These are phyloP conservation scores for Coemansia biformis DNA, from an alignment of 192 early-diverging fungal species.

Conservation along the genomic window DNA sequence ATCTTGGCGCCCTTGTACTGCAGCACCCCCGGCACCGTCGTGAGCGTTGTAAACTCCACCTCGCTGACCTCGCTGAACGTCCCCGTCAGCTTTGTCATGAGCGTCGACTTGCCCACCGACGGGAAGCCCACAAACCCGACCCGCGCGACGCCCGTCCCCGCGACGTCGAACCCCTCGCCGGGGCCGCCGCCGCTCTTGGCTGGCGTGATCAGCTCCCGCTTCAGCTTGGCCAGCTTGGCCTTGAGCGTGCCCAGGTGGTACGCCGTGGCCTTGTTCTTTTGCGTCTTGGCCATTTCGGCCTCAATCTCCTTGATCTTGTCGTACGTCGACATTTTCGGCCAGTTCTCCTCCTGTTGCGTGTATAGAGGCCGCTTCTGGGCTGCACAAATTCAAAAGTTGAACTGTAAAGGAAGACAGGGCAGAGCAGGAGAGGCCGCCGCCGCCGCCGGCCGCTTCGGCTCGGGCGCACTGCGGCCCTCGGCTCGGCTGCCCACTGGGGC, in stretches of 20 bases:
- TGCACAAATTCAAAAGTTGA: too few species aligned
- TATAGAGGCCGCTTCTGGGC: not conserved
- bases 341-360: not conserved
- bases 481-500: too few species aligned
- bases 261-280: slow-evolving; percentile 95
- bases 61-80: slow-evolving; percentile 94
- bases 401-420: not conserved
- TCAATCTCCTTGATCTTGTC: slow-evolving; percentile 66
- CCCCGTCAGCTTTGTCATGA: slow-evolving; percentile 96
- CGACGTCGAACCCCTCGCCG: slow-evolving; percentile 95
- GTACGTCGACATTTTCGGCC: slow-evolving; percentile 48
- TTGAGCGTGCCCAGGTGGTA: slow-evolving; percentile 90
- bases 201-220: slow-evolving; percentile 89
- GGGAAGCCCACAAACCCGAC: slow-evolving; percentile 97
- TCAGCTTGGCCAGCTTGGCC: slow-evolving; percentile 96
- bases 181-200: slow-evolving; percentile 76
- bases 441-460: too few species aligned
- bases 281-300: slow-evolving; percentile 83
- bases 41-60: slow-evolving; percentile 99
- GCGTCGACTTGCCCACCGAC: slow-evolving; percentile 95
- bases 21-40: slow-evolving; percentile 93
- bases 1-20: slow-evolving; percentile 98
- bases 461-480: too few species aligned
- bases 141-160: slow-evolving; percentile 97
- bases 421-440: too few species aligned